Evolutionary conservation across 2,329 filamentous ascomycete species (phyloP), one percentile per base, ranked within the genome.

Genomic region (Daldinia sp.): DNA sequence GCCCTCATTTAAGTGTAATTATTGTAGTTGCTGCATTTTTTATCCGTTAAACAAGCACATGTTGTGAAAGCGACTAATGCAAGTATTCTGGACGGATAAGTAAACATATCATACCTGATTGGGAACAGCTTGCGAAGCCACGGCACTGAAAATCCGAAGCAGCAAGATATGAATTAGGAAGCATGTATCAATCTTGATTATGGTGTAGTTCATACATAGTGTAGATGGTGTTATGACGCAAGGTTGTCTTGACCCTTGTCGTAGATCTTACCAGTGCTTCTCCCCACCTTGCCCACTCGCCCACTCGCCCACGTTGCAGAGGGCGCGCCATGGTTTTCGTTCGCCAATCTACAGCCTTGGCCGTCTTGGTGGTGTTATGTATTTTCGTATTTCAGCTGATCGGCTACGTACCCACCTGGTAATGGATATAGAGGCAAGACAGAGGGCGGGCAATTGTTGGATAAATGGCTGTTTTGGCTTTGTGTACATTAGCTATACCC

Each of bases 221-320:
- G 49, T 27, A 47, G 53, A 58, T 39, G 53, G 13, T 3, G 15
- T n/a, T 27, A 67, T 67, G 64, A 67, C 64, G 64, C 64, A 67
- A 67, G 35, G 1, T 19, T 59, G 2, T 51, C 25, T 48, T 27
- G 3, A 58, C 30, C 63, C 63, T 61, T 50, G 56, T 37, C 34
- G 63, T 52, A 61, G 63, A 66, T 66, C 63, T 30, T 27, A 57
- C 50, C 57, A 43, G 54, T 67, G 64, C 57, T 61, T 48, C 52
- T 58, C 57, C 19, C 57, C 61, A 47, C 51, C n/a, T n/a, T n/a
- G n/a, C n/a, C 39, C 29, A 32, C 29, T 11, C 6, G 29, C 11
- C 29, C 29, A 32, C 29, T 5, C 43, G 21, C 47, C 55, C 63
- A 54, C 62, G 41, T 54, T 61, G 54, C 32, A 41, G 30, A 49